Percentiles rank a stretch among this genome's conserved stretches.
These are phyloP conservation scores for Pigoraptor vietnamica DNA, from an alignment of 78 protist genomes.

Conservation along the genomic window DNA sequence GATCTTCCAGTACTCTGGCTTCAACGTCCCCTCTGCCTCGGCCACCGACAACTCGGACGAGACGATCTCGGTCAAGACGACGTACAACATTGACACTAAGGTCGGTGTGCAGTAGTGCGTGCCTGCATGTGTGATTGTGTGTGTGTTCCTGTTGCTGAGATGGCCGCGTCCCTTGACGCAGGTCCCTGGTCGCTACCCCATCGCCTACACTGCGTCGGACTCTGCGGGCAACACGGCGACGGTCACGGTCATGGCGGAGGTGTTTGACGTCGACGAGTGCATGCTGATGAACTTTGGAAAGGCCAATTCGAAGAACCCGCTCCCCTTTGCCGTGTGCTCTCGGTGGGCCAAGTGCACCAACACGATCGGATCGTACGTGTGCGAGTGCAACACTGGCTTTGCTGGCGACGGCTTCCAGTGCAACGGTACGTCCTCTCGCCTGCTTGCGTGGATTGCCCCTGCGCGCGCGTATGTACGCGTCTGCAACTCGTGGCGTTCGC, in stretches of 20 bases:
- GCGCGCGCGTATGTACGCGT: not conserved
- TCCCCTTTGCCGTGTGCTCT: not conserved
- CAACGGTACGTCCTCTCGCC: too few relatives aligned
- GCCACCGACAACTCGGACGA: not conserved
- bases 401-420: constrained; percentile 10
- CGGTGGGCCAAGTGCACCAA: not conserved
- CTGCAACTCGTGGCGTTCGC: not conserved
- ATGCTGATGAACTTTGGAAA: not conserved
- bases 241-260: not conserved
- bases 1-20: not conserved
- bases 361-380: not conserved
- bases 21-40: not conserved
- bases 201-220: not conserved
- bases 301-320: not conserved
- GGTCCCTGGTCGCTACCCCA: not conserved
- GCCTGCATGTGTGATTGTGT: not conserved
- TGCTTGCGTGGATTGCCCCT: not conserved
- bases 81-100: not conserved
- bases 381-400: not conserved
- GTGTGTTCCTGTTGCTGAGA: not conserved
- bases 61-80: not conserved
- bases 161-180: not conserved
- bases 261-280: not conserved
- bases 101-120: not conserved
- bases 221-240: not conserved